Evolutionary conservation across 768 basidiomycete genomes (phyloP), one percentile per base, ranked within the genome.

Genomic region (Trametes cubensis): DNA sequence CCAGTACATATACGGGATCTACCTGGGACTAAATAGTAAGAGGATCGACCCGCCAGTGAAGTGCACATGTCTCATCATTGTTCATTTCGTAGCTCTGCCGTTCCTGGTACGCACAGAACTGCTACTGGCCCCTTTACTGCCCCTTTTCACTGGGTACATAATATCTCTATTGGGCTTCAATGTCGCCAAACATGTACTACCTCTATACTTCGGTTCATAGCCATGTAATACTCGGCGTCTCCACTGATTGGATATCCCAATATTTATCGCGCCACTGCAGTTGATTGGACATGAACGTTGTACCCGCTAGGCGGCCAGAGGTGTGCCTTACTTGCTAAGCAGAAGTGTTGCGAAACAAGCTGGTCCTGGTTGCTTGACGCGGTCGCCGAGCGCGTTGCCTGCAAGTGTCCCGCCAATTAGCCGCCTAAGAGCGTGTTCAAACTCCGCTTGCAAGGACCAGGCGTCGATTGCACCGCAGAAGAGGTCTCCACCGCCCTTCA

Each of bases 1-100:
- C 4, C 95, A 98, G 73, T 98, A 98, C 72, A 84, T 87, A 23
- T 98, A 97, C 71, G 92, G 95, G 44, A 81, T 94, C 30, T 96
- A 95, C 74, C 83, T 94, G 40, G 94, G 94, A 8, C 77, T 94
- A 30, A 92, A 85, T 67, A 89, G 90, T 89, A 69, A 74, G 82
- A 67, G 28, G 41, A 44, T 8, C 38, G 60, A 38, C 28, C 21
- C 30, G 49, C 45, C 46, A 14, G 1, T 23, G 34, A 25, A 7
- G 11, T 56, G 58, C 56, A 13, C 64, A 60, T 60, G 30, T 56
- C 55, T 67, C 21, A 60, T 46, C 2, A 6, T 56, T n/a, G n/a
- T n/a, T 26, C 61, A 38, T 23, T 41, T 25, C 39, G 62, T 67
- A 90, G 95, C 95, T 25, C 79, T 98, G n/a, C 96, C 96, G 2